Evolutionary conservation across 148 eudicot species (phyloP), one percentile per base, ranked within the genome.

Genomic region (Vaccinium vitisidaea): DNA sequence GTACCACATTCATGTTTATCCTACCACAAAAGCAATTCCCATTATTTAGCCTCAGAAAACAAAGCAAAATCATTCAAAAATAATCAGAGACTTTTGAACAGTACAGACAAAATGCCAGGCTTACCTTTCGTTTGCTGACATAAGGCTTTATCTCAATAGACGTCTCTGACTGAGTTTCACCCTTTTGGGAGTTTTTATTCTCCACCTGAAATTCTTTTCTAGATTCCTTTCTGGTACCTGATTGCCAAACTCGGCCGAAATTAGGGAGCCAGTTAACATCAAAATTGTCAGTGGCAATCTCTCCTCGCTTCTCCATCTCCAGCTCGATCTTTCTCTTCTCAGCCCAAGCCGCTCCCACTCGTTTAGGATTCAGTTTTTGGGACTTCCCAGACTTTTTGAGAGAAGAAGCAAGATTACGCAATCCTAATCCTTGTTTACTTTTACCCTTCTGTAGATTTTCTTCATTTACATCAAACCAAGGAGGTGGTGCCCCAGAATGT

Each of bases 291-390:
- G 85, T 36, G n/a, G 86, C 80, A 73, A 86, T 82, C 88, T 86
- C 96, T 80, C 98, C 98, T 88, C 90, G 92, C 85, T 84, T 95
- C 90, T 97, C 98, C 96, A 90, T 83, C 89, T 96, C 98, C 89
- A 96, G n/a, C 88, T 96, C 99, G 65, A 88, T 81, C 90, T 92
- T 96, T 88, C 99, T 93, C 88, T 85, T 97, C 87, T 97, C 98
- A 82, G 98, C 99, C 98, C 98, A 97, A 70, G 98, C 99, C 86
- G 99, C 99, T 84, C 99, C 99, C 71, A 97, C 98, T 85, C 99
- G 91, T 82, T 94, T 95, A 3, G 98, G 99, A 85, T 97, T 97
- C 87, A 97, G 81, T 87, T 92, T 97, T 63, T 91, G 86, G 63
- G 90, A 81, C 84, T 89, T 93, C 75, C 83, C 87, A 14, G 86